These are phyloP conservation scores for Trichoderma sp. DNA, from an alignment of 2,329 filamentous ascomycete genomes.

Conservation along the genomic window DNA sequence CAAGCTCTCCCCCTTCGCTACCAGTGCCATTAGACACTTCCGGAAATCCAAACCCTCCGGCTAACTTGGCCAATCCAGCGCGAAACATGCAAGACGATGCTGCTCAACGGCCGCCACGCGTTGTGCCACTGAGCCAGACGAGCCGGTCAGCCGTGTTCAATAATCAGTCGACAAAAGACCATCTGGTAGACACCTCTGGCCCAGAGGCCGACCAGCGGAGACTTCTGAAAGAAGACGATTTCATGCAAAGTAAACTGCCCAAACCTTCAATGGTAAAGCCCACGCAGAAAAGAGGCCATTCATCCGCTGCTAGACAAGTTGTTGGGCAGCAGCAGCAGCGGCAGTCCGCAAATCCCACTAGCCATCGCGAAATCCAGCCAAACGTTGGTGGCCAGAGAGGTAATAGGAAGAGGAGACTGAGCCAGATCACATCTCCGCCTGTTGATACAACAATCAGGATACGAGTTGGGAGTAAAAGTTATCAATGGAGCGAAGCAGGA, in stretches of 20 bases:
- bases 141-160: neutral
- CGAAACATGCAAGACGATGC: neutral
- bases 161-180: neutral
- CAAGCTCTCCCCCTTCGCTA: neutral
- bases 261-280: conserved; percentile 34
- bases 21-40: neutral
- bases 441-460: conserved; percentile 29
- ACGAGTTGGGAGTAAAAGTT: conserved; percentile 34
- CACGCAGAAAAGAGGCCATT: conserved; percentile 10
- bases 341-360: neutral
- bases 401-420: neutral
- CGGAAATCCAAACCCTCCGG: neutral
- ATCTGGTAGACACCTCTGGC: conserved; percentile 1
- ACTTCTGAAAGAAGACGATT: conserved; percentile 35
- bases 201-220: conserved; percentile 32
- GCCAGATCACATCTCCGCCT: neutral
- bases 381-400: neutral
- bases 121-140: neutral
- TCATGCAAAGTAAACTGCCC: conserved; percentile 38
- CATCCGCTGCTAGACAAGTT: neutral
- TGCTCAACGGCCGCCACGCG: neutral
- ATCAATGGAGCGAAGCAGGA: conserved; percentile 35
- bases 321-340: neutral
- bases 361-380: neutral
- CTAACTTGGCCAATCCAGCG: neutral